Evolutionary conservation across 2,329 filamentous ascomycete genomes (phyloP).

Genomic region (Sclerotinia subarctica): DNA sequence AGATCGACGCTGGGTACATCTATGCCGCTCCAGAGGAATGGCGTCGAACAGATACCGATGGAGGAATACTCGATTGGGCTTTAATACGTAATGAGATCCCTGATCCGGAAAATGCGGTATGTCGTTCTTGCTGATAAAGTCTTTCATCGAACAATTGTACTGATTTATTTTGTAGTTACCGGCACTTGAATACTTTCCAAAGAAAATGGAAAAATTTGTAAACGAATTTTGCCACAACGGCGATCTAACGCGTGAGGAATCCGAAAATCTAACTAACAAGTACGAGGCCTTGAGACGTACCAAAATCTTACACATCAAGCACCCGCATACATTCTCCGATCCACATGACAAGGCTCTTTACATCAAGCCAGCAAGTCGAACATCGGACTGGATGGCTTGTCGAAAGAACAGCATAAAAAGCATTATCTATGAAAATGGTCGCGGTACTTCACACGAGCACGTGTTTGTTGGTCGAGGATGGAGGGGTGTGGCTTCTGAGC

Average conservation of each 20-base stretch:
- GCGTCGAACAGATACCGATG: not conserved
- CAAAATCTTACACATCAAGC: not conserved
- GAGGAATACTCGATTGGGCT: not conserved
- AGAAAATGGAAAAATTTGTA: too few relatives aligned
- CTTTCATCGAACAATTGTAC: not conserved
- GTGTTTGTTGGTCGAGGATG: not conserved
- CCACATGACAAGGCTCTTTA: not conserved
- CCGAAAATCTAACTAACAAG: not conserved
- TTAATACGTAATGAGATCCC: not conserved
- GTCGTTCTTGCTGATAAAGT: not conserved
- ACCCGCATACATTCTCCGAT: not conserved
- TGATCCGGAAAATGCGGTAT: not conserved
- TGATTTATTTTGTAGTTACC: not conserved
- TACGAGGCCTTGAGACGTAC: not conserved
- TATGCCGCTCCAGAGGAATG: not conserved
- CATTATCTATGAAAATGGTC: not conserved
- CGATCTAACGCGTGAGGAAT: not conserved
- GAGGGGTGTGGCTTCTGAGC: not conserved
- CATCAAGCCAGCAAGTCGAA: not conserved
- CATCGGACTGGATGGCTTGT: not conserved
- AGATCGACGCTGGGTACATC: not conserved
- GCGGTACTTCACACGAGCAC: not conserved
- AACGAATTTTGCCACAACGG: too few relatives aligned
- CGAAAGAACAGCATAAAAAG: not conserved
- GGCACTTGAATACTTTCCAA: not conserved